Conservation (phyloP, 176 grass and related monocot species). For the Ensete ventricosum region DNA sequence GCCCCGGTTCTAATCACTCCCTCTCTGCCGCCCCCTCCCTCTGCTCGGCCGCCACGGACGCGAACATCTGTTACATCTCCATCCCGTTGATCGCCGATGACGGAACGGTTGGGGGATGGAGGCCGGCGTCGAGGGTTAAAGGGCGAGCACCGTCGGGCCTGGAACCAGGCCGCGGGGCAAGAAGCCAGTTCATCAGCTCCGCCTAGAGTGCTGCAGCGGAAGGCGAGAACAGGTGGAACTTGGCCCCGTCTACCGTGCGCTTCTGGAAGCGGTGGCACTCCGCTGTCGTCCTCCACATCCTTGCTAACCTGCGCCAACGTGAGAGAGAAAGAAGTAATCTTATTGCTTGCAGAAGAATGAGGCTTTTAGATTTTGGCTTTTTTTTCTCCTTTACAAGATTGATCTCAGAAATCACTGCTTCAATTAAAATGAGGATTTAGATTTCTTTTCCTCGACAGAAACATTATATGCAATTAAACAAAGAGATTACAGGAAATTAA, state of each 20-base stretch:
- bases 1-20: too few species aligned
- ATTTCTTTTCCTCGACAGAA: too few species aligned
- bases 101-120: constrained; percentile 9
- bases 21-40: constrained; percentile 18
- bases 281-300: constrained; percentile 88
- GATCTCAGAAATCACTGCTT: too few species aligned
- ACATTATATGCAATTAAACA: too few species aligned
- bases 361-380: background rate
- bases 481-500: too few species aligned
- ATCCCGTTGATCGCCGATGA: constrained; percentile 10
- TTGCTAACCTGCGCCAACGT: constrained; percentile 34
- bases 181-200: constrained; percentile 54
- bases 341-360: too few species aligned
- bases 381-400: background rate
- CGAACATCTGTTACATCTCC: constrained; percentile 67
- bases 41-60: constrained; percentile 5
- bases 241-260: constrained; percentile 56
- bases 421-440: too few species aligned
- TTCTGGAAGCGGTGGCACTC: constrained; percentile 82
- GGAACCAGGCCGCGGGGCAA: constrained; percentile 48
- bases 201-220: constrained; percentile 28
- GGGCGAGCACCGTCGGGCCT: constrained; percentile 51
- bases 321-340: too few species aligned
- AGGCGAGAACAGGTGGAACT: constrained; percentile 34
- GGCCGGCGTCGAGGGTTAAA: constrained; percentile 44